Evolutionary conservation across 2,329 filamentous ascomycete genomes (phyloP).

Genomic region (Hymenoscyphus linearis): DNA sequence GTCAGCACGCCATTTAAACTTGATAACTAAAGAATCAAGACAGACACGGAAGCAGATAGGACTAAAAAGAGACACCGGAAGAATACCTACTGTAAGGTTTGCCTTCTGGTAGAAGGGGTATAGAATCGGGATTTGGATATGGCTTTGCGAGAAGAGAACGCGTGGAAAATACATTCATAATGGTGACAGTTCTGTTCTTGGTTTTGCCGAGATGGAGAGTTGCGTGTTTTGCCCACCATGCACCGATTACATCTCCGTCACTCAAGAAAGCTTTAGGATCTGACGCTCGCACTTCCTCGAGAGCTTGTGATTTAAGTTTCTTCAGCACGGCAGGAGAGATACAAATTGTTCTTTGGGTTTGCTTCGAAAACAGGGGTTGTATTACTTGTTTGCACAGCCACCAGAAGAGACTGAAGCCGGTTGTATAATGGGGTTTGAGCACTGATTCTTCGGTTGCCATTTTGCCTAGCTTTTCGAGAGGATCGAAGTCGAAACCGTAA

Average conservation of each 20-base stretch:
- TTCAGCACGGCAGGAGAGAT: constrained; percentile 33
- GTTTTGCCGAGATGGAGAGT: constrained; percentile 15
- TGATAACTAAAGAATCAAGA: no score
- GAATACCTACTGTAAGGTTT: constrained; percentile 15
- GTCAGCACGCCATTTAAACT: no score
- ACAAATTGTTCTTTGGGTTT: constrained; percentile 33
- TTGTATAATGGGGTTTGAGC: constrained; percentile 26
- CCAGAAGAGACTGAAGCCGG: constrained; percentile 26
- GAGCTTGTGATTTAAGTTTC: constrained; percentile 30
- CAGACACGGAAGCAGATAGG: no score
- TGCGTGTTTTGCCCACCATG: constrained; percentile 36
- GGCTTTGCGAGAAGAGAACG: constrained; percentile 21
- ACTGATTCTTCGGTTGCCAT: constrained; percentile 28
- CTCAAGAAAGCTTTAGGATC: constrained; percentile 36
- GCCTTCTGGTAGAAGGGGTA: constrained; percentile 19
- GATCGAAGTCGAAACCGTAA: constrained; percentile 32
- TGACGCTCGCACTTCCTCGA: constrained; percentile 26
- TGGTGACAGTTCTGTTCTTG: constrained; percentile 31
- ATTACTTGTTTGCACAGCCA: constrained; percentile 35
- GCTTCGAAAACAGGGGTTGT: constrained; percentile 27
- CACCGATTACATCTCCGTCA: constrained; percentile 41
- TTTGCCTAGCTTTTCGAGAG: constrained; percentile 28
- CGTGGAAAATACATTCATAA: constrained; percentile 38
- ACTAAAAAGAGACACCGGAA: no score
- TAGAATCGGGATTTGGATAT: constrained; percentile 26